These are phyloP conservation scores for Pinus albicaulis DNA, from an alignment of 75 land plant species.

Conservation along the genomic window DNA sequence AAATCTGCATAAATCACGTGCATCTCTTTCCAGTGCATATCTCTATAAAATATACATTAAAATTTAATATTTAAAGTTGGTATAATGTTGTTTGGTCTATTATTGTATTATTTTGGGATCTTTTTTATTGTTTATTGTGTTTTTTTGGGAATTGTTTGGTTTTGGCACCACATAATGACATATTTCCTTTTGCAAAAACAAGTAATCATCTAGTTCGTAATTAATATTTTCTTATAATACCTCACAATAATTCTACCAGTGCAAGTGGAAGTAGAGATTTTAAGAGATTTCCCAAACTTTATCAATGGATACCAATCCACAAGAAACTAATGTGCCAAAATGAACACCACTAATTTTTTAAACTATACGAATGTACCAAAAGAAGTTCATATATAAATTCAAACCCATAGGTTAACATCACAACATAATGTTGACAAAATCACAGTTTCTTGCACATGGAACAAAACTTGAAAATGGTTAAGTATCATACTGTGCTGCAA, in stretches of 20 bases:
- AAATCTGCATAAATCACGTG: background rate
- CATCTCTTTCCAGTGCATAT: background rate
- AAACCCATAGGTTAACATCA: too few species aligned
- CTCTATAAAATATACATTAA: background rate
- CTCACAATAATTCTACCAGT: background rate
- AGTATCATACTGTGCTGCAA: slow-evolving; percentile 47
- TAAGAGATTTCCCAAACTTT: background rate
- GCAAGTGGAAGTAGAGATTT: background rate
- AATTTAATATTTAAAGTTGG: background rate
- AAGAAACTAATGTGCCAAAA: too few species aligned
- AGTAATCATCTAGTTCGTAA: background rate
- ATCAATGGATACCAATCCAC: too few species aligned
- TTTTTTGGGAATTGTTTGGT: background rate
- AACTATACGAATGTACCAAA: too few species aligned
- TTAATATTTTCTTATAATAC: background rate
- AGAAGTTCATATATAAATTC: background rate
- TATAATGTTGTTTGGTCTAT: too few species aligned
- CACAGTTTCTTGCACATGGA: background rate
- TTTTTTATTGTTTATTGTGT: too few species aligned
- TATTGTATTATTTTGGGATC: too few species aligned
- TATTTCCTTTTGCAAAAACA: background rate
- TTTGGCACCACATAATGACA: background rate
- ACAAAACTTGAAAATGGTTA: background rate
- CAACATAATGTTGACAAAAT: too few species aligned
- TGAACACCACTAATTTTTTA: too few species aligned